A percentile compares a stretch with the other conserved stretches of the same genome.
phyloP scores from a whole-genome alignment of 2,329 filamentous ascomycete genomes.

The Anisogramma anomala region DNA sequence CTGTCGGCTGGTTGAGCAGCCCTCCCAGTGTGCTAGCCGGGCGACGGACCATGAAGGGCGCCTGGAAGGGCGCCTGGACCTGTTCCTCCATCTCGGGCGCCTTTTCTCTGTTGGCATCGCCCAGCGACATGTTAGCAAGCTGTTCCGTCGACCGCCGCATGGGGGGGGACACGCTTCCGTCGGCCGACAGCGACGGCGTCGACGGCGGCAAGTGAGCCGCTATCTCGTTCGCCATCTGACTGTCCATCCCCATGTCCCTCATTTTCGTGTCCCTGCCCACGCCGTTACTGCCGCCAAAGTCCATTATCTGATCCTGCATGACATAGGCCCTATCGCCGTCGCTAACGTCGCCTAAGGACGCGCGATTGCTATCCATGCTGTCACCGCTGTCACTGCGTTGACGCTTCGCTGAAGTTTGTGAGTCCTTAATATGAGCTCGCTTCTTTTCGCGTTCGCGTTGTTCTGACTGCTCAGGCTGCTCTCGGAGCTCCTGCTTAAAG shows the following conservation, averaged over 20 bases:
- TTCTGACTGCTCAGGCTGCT: constrained; percentile 20
- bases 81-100: constrained; percentile 13
- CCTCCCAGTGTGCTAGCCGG: constrained; percentile 1
- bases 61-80: constrained; percentile 8
- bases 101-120: constrained; percentile 1
- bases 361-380: constrained; percentile 12
- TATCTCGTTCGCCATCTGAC: constrained; percentile 9
- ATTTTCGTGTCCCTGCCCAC: constrained; percentile 7
- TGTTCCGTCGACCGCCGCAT: constrained; percentile 10
- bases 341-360: constrained; percentile 12
- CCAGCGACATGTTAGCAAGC: constrained; percentile 10
- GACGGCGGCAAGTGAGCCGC: constrained; percentile 7
- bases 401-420: constrained; percentile 8
- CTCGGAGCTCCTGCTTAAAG: constrained; percentile 23
- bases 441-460: constrained; percentile 20
- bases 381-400: constrained; percentile 12
- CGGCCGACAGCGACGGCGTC: constrained; percentile 9
- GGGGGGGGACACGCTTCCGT: constrained; percentile 3
- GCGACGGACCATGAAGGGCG: constrained; percentile 12
- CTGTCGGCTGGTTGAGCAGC: constrained; percentile 6
- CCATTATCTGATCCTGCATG: constrained; percentile 5
- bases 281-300: constrained; percentile 6
- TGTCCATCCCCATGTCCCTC: constrained; percentile 2
- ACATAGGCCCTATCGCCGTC: constrained; percentile 8
- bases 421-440: constrained; percentile 10